Base-by-base conservation (phyloP, 345 rosid species). In the Syzygium oleosum region DNA sequence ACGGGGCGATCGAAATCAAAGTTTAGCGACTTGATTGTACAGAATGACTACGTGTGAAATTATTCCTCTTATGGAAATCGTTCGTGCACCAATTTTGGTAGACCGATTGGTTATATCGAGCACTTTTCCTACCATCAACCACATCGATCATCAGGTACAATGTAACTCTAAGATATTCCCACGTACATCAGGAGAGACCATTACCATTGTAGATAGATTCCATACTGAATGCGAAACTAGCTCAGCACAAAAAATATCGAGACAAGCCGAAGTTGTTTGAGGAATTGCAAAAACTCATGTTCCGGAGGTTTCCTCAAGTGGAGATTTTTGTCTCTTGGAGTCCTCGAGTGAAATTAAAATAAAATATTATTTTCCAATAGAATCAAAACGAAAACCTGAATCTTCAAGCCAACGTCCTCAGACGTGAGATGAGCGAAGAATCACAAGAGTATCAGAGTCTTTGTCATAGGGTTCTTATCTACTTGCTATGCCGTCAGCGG, bases 1-100 rank as follows among this genome's bases (percentile, higher is more conserved):
- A 55, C 21, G 0, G 1, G 0, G 4, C 5, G 2, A 55, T 21
- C 21, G 59, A 21, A 55, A 55, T 55, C 9, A 56, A 56, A 56
- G 27, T 56, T 55, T 21, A 21, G 59, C 21, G 27, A 55, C 92
- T 97, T 92, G 85, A 86, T 92, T 93, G 96, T 97, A 97, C 51
- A 95, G 94, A 78, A 55, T 85, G 54, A 96, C 96, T 55, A 90
- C 94, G 87, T 55, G 21, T 19, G 10, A 55, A 7, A 21, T 55
- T 93, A 94, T 49, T 91, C 91, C 5, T 52, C 38, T 88, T 91
- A 65, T 22, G 49, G 9, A 34, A 22, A 58, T 94, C 91, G 21
- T 55, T 55, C 88, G 91, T 19, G 91, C 92, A 51, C 92, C 94
- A 52, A 91, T 92, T 38, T 80, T 89, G 92, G 61, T 56, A 56